These are phyloP conservation scores for Venturia nashicola DNA, from an alignment of 2,329 filamentous ascomycete genomes.

Conservation along the genomic window DNA sequence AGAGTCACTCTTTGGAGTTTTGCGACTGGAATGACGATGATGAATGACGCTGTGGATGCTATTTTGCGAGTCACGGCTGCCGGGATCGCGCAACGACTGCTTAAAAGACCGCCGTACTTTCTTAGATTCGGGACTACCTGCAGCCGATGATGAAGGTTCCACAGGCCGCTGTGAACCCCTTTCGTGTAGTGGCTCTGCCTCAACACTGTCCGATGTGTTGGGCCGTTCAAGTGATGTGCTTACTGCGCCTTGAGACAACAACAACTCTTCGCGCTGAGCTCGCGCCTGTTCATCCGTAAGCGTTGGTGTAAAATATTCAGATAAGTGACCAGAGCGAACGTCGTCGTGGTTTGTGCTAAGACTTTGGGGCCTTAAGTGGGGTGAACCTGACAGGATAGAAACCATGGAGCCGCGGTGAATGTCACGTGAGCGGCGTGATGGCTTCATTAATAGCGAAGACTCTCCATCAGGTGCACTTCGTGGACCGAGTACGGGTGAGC, in stretches of 20 bases:
- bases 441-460: neutral
- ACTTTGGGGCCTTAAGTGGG: slow-evolving; percentile 15
- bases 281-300: slow-evolving; percentile 9
- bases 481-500: slow-evolving; percentile 1
- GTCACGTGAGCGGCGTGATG: neutral
- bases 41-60: slow-evolving; percentile 22
- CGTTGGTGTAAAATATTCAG: slow-evolving; percentile 9
- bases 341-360: slow-evolving; percentile 15
- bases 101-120: slow-evolving; percentile 79
- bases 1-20: slow-evolving; percentile 55
- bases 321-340: slow-evolving; percentile 13
- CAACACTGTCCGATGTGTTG: neutral
- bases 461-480: neutral
- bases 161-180: neutral
- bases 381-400: slow-evolving; percentile 12
- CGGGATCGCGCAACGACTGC: slow-evolving; percentile 55
- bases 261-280: neutral
- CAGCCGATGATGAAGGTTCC: slow-evolving; percentile 11
- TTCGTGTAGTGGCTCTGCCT: neutral
- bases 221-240: neutral
- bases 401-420: slow-evolving; percentile 3
- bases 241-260: neutral
- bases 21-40: slow-evolving; percentile 54
- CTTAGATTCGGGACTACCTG: slow-evolving; percentile 40
- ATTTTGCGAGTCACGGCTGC: slow-evolving; percentile 38